Base-by-base conservation (phyloP, 2,329 filamentous ascomycete species). In the Fusarium beomiforme region DNA sequence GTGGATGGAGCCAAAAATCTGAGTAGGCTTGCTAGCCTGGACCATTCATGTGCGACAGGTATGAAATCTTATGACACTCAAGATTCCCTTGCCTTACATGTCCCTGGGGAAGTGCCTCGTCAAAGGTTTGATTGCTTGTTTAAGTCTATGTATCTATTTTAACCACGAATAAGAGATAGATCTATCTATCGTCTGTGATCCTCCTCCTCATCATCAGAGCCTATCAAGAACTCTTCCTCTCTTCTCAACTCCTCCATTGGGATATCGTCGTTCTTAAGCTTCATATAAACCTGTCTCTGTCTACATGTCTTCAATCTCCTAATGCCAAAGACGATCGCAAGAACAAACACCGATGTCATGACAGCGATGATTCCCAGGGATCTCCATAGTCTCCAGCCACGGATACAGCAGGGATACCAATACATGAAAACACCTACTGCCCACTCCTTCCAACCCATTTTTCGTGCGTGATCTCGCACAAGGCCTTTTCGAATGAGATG, bases 191-290 rank as follows among this genome's bases (percentile, higher is more conserved):
- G 36, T 12, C 29, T 39, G 31, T 51, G n/a, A 13, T 49, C 60
- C 29, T 58, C 49, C 12, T 54, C 24, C 3, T 59, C 60, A 13
- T 73, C 66, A 8, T 72, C 69, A 8, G 67, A 72, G 2, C 67
- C 69, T 16, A 70, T 51, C 46, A 76, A 39, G 3, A 46, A 62
- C 19, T 74, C 70, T 8, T 76, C 75, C 7, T 77, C 72, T 26
- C 62, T 50, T 19, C 55, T 31, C 0, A 71, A 89, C 23, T 87
- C 86, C 6, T 77, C 70, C 64, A 78, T 53, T 17, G 41, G 57
- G 39, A 78, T 77, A 44, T 78, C 75, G 6, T 77, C 75, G 3
- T 14, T 62, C 16, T 51, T 67, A 17, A 78, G 17, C 33, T 57
- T 75, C 5, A 26, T 74, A 42, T 78, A 78, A 4, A 49, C 57